Conservation (phyloP, 2,329 filamentous ascomycete species). For the Botrytis tulipae region DNA sequence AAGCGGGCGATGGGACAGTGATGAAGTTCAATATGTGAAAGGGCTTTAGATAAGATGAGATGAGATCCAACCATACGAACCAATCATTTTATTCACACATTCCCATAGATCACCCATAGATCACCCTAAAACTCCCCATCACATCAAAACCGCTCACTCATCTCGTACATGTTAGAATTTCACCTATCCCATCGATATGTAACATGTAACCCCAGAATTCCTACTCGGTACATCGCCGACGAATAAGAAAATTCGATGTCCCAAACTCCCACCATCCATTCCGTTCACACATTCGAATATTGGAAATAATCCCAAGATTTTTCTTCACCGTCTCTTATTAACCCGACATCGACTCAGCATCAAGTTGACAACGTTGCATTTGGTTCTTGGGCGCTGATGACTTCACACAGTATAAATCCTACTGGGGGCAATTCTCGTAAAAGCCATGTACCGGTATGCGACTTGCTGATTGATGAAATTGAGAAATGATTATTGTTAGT, state of each 20-base stretch:
- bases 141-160: background rate
- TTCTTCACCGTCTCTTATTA: constrained; percentile 8
- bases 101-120: background rate
- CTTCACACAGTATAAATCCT: background rate
- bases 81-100: background rate
- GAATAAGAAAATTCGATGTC: constrained; percentile 3
- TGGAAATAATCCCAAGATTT: background rate
- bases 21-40: background rate
- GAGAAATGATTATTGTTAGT: background rate
- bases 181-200: background rate
- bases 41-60: constrained; percentile 15
- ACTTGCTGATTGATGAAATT: constrained; percentile 6
- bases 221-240: background rate
- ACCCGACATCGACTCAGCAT: background rate
- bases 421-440: background rate
- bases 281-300: background rate
- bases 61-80: background rate
- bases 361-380: constrained; percentile 10
- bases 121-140: background rate
- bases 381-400: background rate
- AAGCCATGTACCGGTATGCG: background rate
- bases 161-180: background rate
- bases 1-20: constrained; percentile 5
- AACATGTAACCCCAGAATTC: background rate
- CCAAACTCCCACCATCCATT: background rate